Base-by-base conservation (phyloP, 495 filamentous ascomycete species). In the Aspergillus ellipticus region DNA sequence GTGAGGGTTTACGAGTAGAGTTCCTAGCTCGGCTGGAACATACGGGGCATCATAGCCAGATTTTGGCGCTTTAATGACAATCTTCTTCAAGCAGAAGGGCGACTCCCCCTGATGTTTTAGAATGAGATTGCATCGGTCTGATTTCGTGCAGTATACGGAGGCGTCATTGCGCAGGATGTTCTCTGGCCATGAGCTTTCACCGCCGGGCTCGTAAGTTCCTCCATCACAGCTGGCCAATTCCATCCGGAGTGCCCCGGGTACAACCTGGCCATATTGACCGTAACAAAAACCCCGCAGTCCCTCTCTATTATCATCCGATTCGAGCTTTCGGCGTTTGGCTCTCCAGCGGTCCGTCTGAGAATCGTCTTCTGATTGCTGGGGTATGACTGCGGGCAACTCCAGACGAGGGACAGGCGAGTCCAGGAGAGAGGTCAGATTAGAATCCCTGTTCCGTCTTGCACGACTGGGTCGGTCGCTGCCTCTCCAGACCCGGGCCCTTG, bases 141-240 rank as follows among this genome's bases (percentile, higher is more conserved):
- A 84, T 69, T 91, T 87, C 15, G 92, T 96, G 68, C 91, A 96
- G 66, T 97, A 97, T 17, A 96, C 92, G 19, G 84, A 87, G 48
- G 78, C 69, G 69, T 97, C 89, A 68, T 92, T 88, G 55, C 79
- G 82, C 46, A 97, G 77, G 39, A 96, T 82, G 69, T 96, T 96
- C 58, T 92, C 88, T 24, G 87, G 83, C 37, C 77, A 78, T 61
- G 90, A 91, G 17, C 79, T 74, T 53, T 77, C 75, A 39, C 75
- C 68, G 33, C 74, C 70, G 2, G 71, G 71, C 52, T 83, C 81
- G 66, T 86, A 92, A 19, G 84, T 80, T 1, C 92, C 93, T 47
- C 92, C 93, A 72, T 97, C 93, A 63, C 92, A 97, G 76, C 83
- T 90, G 16, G 85, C 82, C 50, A 96, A 82, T 65, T 94, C 87